A percentile compares a stretch with the other conserved stretches of the same genome.
Evolutionary conservation across 2,329 filamentous ascomycete genomes (phyloP).

Genomic region (Fusarium secorum): DNA sequence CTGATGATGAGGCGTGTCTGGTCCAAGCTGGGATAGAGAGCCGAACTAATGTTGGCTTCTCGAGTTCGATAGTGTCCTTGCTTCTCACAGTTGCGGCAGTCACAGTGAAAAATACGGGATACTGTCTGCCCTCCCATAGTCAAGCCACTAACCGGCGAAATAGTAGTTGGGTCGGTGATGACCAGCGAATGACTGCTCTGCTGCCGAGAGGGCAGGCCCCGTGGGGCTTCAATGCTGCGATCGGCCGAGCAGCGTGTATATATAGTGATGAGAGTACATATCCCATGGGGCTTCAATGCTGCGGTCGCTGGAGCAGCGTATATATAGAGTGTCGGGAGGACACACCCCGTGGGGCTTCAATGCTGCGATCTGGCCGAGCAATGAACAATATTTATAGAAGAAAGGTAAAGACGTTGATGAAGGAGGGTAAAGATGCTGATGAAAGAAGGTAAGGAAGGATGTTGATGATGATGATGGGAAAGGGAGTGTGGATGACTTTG

Average conservation of each 20-base stretch:
- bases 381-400: not conserved
- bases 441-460: not conserved
- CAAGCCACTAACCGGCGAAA: not conserved
- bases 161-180: not conserved
- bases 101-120: not conserved
- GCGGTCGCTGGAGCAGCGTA: too few relatives aligned
- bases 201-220: not conserved
- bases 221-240: not conserved
- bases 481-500: conserved; percentile 51
- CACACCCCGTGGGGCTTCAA: conserved; percentile 63
- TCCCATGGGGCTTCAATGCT: not conserved
- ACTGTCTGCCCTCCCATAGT: not conserved
- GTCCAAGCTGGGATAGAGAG: conserved; percentile 59
- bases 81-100: conserved; percentile 72
- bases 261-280: not conserved
- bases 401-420: not conserved
- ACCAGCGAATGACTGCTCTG: not conserved
- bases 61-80: conserved; percentile 70
- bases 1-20: conserved; percentile 50
- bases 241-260: not conserved
- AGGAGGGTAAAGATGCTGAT: not conserved
- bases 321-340: too few relatives aligned
- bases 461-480: not conserved
- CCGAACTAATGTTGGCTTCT: conserved; percentile 66
- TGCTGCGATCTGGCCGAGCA: conserved; percentile 75